Evolutionary conservation across 768 basidiomycete genomes (phyloP).

Genomic region (Amanita subjunquillea): DNA sequence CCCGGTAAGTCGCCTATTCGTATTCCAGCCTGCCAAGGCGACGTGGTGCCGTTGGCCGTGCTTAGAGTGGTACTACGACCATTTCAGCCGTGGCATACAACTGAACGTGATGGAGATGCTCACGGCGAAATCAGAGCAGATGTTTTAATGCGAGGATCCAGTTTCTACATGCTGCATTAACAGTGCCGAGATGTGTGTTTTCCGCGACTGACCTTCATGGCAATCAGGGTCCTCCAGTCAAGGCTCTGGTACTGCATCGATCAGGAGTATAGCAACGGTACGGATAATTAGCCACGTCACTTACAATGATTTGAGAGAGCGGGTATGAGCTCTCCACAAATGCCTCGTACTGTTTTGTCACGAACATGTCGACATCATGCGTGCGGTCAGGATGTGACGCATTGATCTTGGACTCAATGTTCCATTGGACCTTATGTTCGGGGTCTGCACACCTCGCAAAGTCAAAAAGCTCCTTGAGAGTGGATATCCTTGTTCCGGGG

Average conservation of each 20-base stretch:
- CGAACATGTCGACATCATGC: conserved; percentile 46
- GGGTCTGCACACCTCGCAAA: conserved; percentile 71
- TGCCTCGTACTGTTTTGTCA: conserved; percentile 44
- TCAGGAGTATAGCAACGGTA: neutral
- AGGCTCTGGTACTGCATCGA: conserved; percentile 61
- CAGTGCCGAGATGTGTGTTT: too few species aligned
- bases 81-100: neutral
- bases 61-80: conserved; percentile 24
- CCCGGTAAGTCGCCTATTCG: conserved; percentile 56
- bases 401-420: conserved; percentile 74
- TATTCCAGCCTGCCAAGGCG: conserved; percentile 64
- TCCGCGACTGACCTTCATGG: conserved; percentile 46
- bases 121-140: conserved; percentile 63
- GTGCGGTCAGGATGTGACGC: conserved; percentile 42
- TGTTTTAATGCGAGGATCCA: conserved; percentile 43
- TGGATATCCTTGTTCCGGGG: conserved; percentile 63
- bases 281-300: conserved; percentile 9
- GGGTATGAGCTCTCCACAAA: conserved; percentile 52
- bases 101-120: conserved; percentile 11
- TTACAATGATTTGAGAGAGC: conserved; percentile 47
- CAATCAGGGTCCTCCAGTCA: conserved; percentile 68
- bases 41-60: conserved; percentile 30
- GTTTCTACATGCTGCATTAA: conserved; percentile 21
- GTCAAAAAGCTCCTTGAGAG: conserved; percentile 62
- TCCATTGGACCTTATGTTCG: conserved; percentile 50